Evolutionary conservation across 805 yeast species (phyloP).

Genomic region (Metschnikowia koreensis): DNA sequence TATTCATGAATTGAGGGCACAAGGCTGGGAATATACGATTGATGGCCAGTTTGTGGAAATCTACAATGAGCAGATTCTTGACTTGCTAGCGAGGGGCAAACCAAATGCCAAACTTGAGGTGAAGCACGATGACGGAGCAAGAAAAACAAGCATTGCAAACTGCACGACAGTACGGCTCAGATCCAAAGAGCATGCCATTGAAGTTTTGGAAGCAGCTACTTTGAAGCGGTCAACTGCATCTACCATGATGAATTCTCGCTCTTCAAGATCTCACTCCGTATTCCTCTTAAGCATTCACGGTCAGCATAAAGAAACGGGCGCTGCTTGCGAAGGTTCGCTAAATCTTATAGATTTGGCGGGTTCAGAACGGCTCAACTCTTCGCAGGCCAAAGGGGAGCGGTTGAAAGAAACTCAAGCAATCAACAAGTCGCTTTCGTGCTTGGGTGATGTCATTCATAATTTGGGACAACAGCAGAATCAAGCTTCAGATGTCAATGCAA

Average conservation of each 20-base stretch:
- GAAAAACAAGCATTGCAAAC: constrained; percentile 62
- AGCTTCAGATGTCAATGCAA: constrained; percentile 3
- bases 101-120: constrained; percentile 55
- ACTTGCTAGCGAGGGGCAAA: constrained; percentile 46
- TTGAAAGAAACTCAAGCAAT: constrained; percentile 85
- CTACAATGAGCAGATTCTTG: constrained; percentile 79
- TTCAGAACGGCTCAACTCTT: constrained; percentile 75
- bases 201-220: constrained; percentile 53
- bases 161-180: constrained; percentile 49
- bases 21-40: constrained; percentile 63
- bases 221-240: constrained; percentile 73
- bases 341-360: constrained; percentile 93
- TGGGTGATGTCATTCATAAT: constrained; percentile 86
- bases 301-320: constrained; percentile 46
- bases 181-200: constrained; percentile 48
- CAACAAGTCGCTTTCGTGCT: constrained; percentile 79
- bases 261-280: constrained; percentile 90
- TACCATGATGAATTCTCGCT: constrained; percentile 75
- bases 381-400: constrained; percentile 78
- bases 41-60: constrained; percentile 83
- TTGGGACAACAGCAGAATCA: constrained; percentile 44
- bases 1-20: constrained; percentile 43
- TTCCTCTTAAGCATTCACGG: constrained; percentile 67
- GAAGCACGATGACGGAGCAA: constrained; percentile 57
- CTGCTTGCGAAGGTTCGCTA: constrained; percentile 42